Base-by-base conservation (phyloP, 495 filamentous ascomycete species). In the Aspergillus coremiiformis region DNA sequence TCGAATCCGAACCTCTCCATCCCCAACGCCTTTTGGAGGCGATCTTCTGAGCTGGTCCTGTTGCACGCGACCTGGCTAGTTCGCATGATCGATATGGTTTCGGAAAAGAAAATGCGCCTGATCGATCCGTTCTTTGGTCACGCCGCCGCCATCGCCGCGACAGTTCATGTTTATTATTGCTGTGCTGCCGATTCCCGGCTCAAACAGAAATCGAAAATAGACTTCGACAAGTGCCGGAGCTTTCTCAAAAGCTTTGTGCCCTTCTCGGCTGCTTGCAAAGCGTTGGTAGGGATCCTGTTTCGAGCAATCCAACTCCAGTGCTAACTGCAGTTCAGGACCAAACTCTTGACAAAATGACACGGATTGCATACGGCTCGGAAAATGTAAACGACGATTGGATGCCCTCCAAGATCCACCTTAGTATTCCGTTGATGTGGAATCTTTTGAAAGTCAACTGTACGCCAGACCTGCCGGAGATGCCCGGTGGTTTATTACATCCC, bases 381-480 rank as follows among this genome's bases (percentile, higher is more conserved):
- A 66, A 63, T 15, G 60, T 74, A 17, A 68, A 74, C 30, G 63
- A 70, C 46, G 68, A 74, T 35, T 75, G 72, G 72, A 67, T 68
- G 23, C 71, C 72, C 1, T 69, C 67, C 21, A 74, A 72, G 35
- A 73, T 75, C 22, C 66, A 73, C 56, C 68, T 75, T n/a, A 75
- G 69, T 41, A 69, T 75, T 14, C 69, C 72, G n/a, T 43, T 75
- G n/a, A 75, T 75, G 72, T 75, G 72, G 72, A 71, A 74, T 27
- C 58, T 72, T 17, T 63, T 75, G 8, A 69, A 74, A 47, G 60
- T 75, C 49, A 73, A 69, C 49, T 66, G 61, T 27, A 61, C 59
- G 12, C 56, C 63, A 11, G 54, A 57, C 9, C 47, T 51, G 9
- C 63, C 61, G 15, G 58, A 64, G 39, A 65, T 32, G 3, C 43